Percentiles rank a stretch among this genome's conserved stretches.
Evolutionary conservation across 2,329 filamentous ascomycete species (phyloP).

Genomic region (Calycina herbarum): DNA sequence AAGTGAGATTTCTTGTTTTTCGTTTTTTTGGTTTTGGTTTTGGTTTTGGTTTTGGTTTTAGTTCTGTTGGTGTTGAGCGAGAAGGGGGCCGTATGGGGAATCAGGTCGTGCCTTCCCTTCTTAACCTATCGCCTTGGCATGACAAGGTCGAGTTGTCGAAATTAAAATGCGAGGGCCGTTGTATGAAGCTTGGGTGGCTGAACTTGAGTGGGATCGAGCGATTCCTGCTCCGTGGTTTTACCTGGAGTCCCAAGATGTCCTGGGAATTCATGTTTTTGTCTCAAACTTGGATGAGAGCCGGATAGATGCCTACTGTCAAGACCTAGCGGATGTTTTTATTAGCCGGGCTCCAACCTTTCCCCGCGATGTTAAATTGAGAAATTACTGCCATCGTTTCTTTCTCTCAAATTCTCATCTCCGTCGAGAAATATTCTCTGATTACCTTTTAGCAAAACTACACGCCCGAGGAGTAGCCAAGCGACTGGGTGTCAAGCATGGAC

Average conservation of each 20-base stretch:
- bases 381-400: background rate
- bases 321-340: background rate
- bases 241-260: too few relatives aligned
- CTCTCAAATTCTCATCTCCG: background rate
- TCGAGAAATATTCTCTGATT: background rate
- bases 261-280: too few relatives aligned
- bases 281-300: background rate
- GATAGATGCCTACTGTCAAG: background rate
- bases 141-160: too few relatives aligned
- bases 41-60: background rate
- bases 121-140: too few relatives aligned
- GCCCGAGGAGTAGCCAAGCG: constrained; percentile 46
- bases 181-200: too few relatives aligned
- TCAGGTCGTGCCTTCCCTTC: background rate
- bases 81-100: background rate
- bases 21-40: background rate
- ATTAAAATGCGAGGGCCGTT: too few relatives aligned
- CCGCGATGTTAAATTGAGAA: too few relatives aligned
- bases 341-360: background rate
- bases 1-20: constrained; percentile 1
- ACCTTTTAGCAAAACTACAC: constrained; percentile 48
- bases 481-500: constrained; percentile 44
- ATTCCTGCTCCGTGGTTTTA: too few relatives aligned
- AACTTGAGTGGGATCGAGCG: too few relatives aligned
- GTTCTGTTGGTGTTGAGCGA: background rate